These are phyloP conservation scores for Fomitopsis serialis DNA, from an alignment of 768 basidiomycete species.

Conservation along the genomic window DNA sequence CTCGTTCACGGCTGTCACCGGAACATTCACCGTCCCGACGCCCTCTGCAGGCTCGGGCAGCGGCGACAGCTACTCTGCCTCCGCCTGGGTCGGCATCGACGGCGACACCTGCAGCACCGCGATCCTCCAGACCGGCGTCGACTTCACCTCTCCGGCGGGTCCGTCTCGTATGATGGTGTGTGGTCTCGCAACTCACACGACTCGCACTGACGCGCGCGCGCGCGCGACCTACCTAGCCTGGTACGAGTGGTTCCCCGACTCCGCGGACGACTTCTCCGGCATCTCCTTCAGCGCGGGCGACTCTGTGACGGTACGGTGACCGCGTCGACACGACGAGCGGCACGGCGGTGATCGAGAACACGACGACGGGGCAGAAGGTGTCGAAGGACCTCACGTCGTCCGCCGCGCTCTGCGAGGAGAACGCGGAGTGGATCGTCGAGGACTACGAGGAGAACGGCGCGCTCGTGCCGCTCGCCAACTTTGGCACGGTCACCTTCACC, in stretches of 20 bases:
- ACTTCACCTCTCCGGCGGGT: conserved; percentile 24
- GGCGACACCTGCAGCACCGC: conserved; percentile 30
- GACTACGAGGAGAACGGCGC: conserved; percentile 21
- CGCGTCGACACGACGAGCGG: conserved; percentile 21
- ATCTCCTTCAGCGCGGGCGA: conserved; percentile 24
- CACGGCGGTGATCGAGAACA: conserved; percentile 24
- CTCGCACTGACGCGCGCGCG: not conserved
- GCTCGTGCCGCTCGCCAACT: conserved; percentile 33
- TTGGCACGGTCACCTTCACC: conserved; percentile 32
- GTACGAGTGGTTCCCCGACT: conserved; percentile 31
- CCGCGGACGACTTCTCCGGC: conserved; percentile 28
- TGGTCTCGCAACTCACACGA: not conserved
- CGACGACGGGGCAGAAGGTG: conserved; percentile 22
- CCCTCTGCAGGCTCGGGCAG: conserved; percentile 22
- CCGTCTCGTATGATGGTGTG: conserved; percentile 26
- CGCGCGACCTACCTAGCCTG: conserved; percentile 15
- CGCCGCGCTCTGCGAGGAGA: conserved; percentile 26
- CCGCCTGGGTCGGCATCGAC: conserved; percentile 34
- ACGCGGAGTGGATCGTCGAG: conserved; percentile 36
- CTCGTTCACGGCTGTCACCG: conserved; percentile 32
- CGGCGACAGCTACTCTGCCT: conserved; percentile 21
- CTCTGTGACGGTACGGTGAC: conserved; percentile 25
- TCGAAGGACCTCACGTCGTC: conserved; percentile 25
- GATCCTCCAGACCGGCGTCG: conserved; percentile 32
- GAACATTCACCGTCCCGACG: conserved; percentile 29